A percentile compares a stretch with the other conserved stretches of the same genome.
Conservation (phyloP, 2,329 filamentous ascomycete species). For the Diaporthe aspalathi region DNA sequence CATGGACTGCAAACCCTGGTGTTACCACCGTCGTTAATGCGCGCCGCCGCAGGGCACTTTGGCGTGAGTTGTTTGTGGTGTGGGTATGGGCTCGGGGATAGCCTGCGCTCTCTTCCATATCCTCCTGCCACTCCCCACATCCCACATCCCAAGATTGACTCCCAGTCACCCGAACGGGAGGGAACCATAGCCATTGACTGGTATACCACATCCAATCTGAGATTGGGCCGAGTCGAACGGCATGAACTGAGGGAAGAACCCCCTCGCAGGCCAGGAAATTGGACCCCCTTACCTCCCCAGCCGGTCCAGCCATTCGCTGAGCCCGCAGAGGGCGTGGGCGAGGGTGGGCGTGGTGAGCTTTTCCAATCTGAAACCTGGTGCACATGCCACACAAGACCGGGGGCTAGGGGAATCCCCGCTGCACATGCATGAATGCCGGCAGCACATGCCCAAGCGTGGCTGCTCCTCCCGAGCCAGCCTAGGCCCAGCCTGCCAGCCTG, state of each 20-base stretch:
- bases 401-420: slow-evolving; percentile 15
- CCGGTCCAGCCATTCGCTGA: slow-evolving; percentile 15
- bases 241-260: slow-evolving; percentile 18
- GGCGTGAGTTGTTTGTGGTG: too few relatives aligned
- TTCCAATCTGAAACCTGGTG: slow-evolving; percentile 23
- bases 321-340: not conserved
- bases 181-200: not conserved
- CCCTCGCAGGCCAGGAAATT: slow-evolving; percentile 10
- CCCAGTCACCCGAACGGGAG: not conserved
- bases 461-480: slow-evolving; percentile 9
- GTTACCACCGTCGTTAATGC: slow-evolving; percentile 16
- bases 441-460: slow-evolving; percentile 22
- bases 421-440: slow-evolving; percentile 25
- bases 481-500: not conserved
- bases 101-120: too few relatives aligned
- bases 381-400: not conserved
- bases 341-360: slow-evolving; percentile 23
- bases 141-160: too few relatives aligned
- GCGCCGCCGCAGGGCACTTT: not conserved
- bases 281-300: slow-evolving; percentile 25
- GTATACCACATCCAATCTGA: not conserved
- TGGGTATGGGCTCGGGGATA: too few relatives aligned
- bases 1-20: slow-evolving; percentile 18
- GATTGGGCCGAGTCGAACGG: slow-evolving; percentile 9
- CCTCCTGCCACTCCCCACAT: not conserved